Percentiles rank a stretch among this genome's conserved stretches.
These are phyloP conservation scores for Boletellus ananiceps DNA, from an alignment of 768 basidiomycete genomes.

Conservation along the genomic window DNA sequence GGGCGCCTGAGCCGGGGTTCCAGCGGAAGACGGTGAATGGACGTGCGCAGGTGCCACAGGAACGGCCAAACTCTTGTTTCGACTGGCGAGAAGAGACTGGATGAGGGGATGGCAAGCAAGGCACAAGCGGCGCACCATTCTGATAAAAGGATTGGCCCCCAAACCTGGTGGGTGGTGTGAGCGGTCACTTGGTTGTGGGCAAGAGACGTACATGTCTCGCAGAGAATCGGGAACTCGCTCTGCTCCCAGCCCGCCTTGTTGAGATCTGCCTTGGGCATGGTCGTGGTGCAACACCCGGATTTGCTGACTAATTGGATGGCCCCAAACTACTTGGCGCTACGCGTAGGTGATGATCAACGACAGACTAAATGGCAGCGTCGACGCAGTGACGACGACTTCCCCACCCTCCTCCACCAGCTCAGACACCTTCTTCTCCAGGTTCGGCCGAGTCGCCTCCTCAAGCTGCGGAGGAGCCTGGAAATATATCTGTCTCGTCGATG, in stretches of 20 bases:
- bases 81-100: conserved; percentile 64
- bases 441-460: conserved; percentile 84
- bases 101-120: neutral
- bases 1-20: conserved; percentile 92
- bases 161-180: conserved; percentile 49
- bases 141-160: conserved; percentile 86
- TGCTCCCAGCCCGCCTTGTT: conserved; percentile 96
- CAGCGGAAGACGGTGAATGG: conserved; percentile 98
- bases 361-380: conserved; percentile 81
- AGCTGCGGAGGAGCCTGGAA: conserved; percentile 92
- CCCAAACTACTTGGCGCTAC: conserved; percentile 20
- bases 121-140: conserved; percentile 63
- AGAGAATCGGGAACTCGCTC: conserved; percentile 89
- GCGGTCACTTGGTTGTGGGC: neutral
- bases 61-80: conserved; percentile 93
- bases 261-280: conserved; percentile 83
- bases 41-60: conserved; percentile 95
- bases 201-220: conserved; percentile 74
- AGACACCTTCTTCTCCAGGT: conserved; percentile 79
- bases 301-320: conserved; percentile 28
- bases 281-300: neutral
- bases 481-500: conserved; percentile 74
- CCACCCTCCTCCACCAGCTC: conserved; percentile 76
- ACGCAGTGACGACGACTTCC: conserved; percentile 85
- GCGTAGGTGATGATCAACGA: conserved; percentile 60